These are phyloP conservation scores for Aphanomyces stellatus DNA, from an alignment of 352 stramenopile genomes.

Conservation along the genomic window DNA sequence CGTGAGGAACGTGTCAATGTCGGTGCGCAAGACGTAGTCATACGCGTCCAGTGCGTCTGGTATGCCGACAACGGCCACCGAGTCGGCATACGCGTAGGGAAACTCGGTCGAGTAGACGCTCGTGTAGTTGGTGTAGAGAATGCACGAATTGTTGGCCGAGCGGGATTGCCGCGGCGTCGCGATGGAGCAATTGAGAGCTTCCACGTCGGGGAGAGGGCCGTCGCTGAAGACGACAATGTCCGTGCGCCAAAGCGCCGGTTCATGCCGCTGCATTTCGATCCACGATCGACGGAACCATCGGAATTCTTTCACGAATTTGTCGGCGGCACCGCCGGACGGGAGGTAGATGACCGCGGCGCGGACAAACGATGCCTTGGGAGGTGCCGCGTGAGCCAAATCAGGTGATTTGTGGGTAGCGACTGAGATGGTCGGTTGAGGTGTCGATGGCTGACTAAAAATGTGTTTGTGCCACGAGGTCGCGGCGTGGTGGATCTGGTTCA, in stretches of 20 bases:
- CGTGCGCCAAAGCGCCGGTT: neutral
- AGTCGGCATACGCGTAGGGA: neutral
- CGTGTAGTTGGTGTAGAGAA: neutral
- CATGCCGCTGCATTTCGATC: neutral
- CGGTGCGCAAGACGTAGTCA: too few species aligned
- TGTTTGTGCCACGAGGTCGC: neutral
- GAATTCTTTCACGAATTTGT: neutral
- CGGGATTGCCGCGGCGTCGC: neutral
- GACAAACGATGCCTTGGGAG: neutral
- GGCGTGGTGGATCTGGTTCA: neutral
- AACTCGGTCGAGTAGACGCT: neutral
- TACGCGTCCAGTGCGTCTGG: too few species aligned
- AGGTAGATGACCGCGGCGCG: neutral
- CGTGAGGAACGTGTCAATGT: slow-evolving; percentile 3
- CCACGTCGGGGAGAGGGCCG: neutral
- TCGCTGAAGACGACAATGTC: slow-evolving; percentile 5
- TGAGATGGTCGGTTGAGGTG: too few species aligned
- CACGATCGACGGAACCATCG: neutral
- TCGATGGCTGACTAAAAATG: too few species aligned
- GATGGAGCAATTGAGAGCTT: neutral
- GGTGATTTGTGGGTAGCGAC: neutral
- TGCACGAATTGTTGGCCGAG: neutral
- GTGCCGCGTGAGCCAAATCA: neutral
- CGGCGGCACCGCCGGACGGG: neutral
- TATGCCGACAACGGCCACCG: neutral